phyloP scores from a whole-genome alignment of 176 grass and related monocot genomes.

The Carex scoparia region DNA sequence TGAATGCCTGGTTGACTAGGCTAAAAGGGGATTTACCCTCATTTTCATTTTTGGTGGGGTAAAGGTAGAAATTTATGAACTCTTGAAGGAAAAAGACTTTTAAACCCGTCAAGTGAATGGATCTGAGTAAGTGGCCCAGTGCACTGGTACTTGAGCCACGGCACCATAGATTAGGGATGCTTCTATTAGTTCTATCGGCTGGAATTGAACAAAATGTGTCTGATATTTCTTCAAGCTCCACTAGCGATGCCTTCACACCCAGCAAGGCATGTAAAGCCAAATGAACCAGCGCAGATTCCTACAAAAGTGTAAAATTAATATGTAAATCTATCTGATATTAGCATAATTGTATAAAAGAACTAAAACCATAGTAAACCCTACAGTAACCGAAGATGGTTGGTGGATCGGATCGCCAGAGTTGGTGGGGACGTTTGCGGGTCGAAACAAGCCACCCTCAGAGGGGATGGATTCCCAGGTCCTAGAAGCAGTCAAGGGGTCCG shows the following conservation, averaged over 20 bases:
- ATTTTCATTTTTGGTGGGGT: constrained; percentile 34
- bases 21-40: constrained; percentile 41
- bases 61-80: constrained; percentile 72
- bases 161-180: constrained; percentile 66
- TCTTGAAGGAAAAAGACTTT: constrained; percentile 73
- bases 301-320: constrained; percentile 29
- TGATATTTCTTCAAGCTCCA: constrained; percentile 72
- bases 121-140: constrained; percentile 70
- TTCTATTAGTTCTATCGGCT: constrained; percentile 64
- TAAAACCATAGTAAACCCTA: constrained; percentile 38
- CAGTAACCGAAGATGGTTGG: constrained; percentile 51
- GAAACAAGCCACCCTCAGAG: constrained; percentile 28
- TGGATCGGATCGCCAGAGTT: constrained; percentile 42
- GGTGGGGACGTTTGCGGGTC: constrained; percentile 1
- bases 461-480: constrained; percentile 58
- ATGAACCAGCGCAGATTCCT: constrained; percentile 74
- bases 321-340: not conserved
- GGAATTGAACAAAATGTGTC: constrained; percentile 51
- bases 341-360: not conserved
- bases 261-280: constrained; percentile 63
- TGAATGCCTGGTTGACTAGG: constrained; percentile 86
- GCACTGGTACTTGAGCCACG: constrained; percentile 58
- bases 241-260: constrained; percentile 69
- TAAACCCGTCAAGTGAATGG: constrained; percentile 47
- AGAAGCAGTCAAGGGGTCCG: constrained; percentile 43